Percentiles rank a stretch among this genome's conserved stretches.
phyloP scores from a whole-genome alignment of 2,329 filamentous ascomycete species.

The Pyrenophora teres region DNA sequence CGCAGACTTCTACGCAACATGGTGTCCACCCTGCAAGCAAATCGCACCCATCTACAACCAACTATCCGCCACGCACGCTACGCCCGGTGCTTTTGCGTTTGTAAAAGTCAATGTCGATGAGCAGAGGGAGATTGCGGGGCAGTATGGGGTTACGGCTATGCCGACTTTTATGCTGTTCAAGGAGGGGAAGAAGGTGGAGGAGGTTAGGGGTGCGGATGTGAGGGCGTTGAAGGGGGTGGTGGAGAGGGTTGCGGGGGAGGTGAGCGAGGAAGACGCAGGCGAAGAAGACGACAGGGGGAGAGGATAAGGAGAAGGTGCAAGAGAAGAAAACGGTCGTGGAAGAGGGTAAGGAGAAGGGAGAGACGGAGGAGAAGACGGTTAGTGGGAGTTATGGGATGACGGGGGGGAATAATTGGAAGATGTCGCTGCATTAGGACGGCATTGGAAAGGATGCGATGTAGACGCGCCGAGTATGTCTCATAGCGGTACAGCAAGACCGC shows the following conservation, averaged over 20 bases:
- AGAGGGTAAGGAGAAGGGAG: slow-evolving; percentile 10
- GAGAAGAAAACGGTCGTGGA: background rate
- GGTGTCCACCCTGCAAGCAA: slow-evolving; percentile 63
- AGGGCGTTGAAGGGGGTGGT: slow-evolving; percentile 32
- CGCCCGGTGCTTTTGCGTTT: slow-evolving; percentile 54
- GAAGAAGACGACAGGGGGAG: slow-evolving; percentile 3
- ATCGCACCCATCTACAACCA: slow-evolving; percentile 59
- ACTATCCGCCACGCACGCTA: slow-evolving; percentile 55
- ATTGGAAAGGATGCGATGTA: background rate
- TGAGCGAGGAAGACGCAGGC: slow-evolving; percentile 13
- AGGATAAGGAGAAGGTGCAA: background rate
- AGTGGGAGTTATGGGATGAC: slow-evolving; percentile 45
- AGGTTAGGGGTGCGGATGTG: slow-evolving; percentile 38
- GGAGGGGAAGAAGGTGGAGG: slow-evolving; percentile 36
- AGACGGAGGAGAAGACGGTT: slow-evolving; percentile 35
- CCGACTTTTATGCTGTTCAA: slow-evolving; percentile 44
- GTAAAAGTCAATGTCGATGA: slow-evolving; percentile 62
- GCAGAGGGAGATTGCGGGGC: slow-evolving; percentile 53
- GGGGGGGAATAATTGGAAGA: slow-evolving; percentile 35
- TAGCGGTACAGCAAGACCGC: too few species aligned
- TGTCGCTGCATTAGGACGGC: slow-evolving; percentile 25
- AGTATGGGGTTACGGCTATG: slow-evolving; percentile 56
- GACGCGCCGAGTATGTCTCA: too few species aligned
- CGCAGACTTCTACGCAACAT: slow-evolving; percentile 59
- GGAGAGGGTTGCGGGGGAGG: slow-evolving; percentile 24